Percentiles rank a stretch among this genome's conserved stretches.
These are phyloP conservation scores for Cryptococcus deneoformans DNA, from an alignment of 1,284 basidiomycete species.

Conservation along the genomic window DNA sequence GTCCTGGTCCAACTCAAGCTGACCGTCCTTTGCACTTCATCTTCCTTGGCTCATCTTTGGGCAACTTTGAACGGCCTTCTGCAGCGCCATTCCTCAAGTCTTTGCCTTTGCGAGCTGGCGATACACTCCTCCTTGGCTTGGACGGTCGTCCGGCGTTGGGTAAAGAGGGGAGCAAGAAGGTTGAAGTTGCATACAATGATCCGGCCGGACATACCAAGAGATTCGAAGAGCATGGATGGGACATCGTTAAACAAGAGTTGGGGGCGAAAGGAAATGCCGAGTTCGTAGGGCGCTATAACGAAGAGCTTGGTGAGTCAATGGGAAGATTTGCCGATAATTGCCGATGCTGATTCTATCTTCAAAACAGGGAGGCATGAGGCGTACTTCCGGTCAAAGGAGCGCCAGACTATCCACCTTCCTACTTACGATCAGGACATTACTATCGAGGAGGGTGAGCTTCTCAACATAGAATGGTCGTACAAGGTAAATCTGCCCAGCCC, in stretches of 20 bases:
- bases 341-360: background rate
- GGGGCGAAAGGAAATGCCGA: slow-evolving; percentile 52
- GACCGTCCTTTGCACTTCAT: slow-evolving; percentile 68
- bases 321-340: background rate
- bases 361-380: slow-evolving; percentile 76
- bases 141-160: slow-evolving; percentile 58
- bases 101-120: slow-evolving; percentile 66
- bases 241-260: slow-evolving; percentile 50
- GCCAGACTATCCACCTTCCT: slow-evolving; percentile 60
- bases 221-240: slow-evolving; percentile 91
- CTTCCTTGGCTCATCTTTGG: slow-evolving; percentile 92
- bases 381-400: slow-evolving; percentile 68
- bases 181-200: slow-evolving; percentile 74
- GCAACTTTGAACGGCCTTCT: slow-evolving; percentile 79
- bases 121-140: slow-evolving; percentile 67
- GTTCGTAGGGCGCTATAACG: slow-evolving; percentile 78
- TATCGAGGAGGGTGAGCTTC: slow-evolving; percentile 68
- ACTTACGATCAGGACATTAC: slow-evolving; percentile 49
- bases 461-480: slow-evolving; percentile 83
- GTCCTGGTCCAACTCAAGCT: background rate
- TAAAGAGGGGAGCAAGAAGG: slow-evolving; percentile 38
- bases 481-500: slow-evolving; percentile 60
- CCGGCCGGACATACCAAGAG: slow-evolving; percentile 67
- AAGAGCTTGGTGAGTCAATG: slow-evolving; percentile 58
- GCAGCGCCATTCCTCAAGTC: slow-evolving; percentile 73